Conservation (phyloP, 768 basidiomycete species). For the Termitomyces sp. region DNA sequence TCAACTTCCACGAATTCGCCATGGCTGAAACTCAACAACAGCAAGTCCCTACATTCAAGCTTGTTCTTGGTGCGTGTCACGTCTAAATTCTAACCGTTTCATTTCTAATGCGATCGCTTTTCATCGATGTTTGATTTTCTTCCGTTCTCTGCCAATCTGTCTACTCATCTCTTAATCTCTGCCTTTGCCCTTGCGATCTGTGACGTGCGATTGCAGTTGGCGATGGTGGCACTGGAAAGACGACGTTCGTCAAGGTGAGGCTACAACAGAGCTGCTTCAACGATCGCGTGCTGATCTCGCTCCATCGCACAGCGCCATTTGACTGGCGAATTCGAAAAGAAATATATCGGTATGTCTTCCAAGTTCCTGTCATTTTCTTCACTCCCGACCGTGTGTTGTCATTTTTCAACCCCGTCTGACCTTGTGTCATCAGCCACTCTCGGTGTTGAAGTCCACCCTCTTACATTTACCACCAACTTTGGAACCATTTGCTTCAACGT, state of each 20-base stretch:
- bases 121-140: constrained; percentile 52
- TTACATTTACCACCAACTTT: constrained; percentile 95
- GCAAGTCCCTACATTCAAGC: constrained; percentile 88
- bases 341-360: constrained; percentile 85
- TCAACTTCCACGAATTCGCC: constrained; percentile 9
- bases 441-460: constrained; percentile 98
- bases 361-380: constrained; percentile 12
- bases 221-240: constrained; percentile 97
- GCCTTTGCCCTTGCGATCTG: constrained; percentile 14
- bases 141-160: constrained; percentile 15
- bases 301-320: constrained; percentile 74
- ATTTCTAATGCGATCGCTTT: constrained; percentile 30
- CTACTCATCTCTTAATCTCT: constrained; percentile 7
- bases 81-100: constrained; percentile 5
- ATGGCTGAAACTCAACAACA: constrained; percentile 27
- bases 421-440: constrained; percentile 72
- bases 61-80: constrained; percentile 82
- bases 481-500: constrained; percentile 99
- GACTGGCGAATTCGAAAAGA: constrained; percentile 99
- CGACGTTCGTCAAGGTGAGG: constrained; percentile 94
- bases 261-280: constrained; percentile 17
- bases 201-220: constrained; percentile 56
- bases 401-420: constrained; percentile 13
- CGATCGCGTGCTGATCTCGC: constrained; percentile 59
- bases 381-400: constrained; percentile 10